A percentile compares a stretch with the other conserved stretches of the same genome.
Conservation (phyloP, 768 basidiomycete species). For the Podaxis sp. region DNA sequence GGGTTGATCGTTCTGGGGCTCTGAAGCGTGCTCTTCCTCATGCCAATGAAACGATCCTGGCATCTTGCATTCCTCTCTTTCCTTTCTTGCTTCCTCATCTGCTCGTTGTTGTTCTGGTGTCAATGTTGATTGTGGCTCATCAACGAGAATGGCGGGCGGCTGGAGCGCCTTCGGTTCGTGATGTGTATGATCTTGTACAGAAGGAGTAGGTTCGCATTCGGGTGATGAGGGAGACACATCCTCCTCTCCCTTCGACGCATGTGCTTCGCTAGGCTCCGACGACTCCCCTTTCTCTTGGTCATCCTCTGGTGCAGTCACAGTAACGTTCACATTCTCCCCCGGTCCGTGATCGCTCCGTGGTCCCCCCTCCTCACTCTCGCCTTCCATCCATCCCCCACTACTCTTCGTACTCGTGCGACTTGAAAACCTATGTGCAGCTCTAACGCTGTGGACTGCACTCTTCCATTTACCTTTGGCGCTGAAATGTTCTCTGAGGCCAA, state of each 20-base stretch:
- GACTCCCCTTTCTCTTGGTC: conserved; percentile 5
- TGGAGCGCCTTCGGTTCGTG: neutral
- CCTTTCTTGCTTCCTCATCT: neutral
- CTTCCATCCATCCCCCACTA: conserved; percentile 27
- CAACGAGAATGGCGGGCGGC: neutral
- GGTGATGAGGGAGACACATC: neutral
- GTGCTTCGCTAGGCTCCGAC: neutral
- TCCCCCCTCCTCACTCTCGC: conserved; percentile 31
- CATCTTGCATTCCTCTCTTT: neutral
- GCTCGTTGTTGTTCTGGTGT: neutral
- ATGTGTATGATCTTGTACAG: neutral
- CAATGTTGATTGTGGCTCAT: neutral
- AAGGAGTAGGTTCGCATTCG: neutral
- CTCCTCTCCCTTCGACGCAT: neutral
- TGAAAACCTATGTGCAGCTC: conserved; percentile 41
- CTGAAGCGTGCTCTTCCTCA: neutral
- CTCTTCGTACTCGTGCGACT: conserved; percentile 16
- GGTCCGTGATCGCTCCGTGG: conserved; percentile 23
- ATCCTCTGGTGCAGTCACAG: conserved; percentile 32
- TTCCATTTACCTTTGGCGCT: conserved; percentile 75
- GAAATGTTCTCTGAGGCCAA: conserved; percentile 81
- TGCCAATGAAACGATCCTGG: conserved; percentile 10
- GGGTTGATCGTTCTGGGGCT: neutral
- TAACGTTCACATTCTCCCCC: conserved; percentile 42
- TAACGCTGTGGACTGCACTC: conserved; percentile 57